Evolutionary conservation across 2,329 filamentous ascomycete species (phyloP), one percentile per base, ranked within the genome.

Genomic region (Periconia macrospinosa): DNA sequence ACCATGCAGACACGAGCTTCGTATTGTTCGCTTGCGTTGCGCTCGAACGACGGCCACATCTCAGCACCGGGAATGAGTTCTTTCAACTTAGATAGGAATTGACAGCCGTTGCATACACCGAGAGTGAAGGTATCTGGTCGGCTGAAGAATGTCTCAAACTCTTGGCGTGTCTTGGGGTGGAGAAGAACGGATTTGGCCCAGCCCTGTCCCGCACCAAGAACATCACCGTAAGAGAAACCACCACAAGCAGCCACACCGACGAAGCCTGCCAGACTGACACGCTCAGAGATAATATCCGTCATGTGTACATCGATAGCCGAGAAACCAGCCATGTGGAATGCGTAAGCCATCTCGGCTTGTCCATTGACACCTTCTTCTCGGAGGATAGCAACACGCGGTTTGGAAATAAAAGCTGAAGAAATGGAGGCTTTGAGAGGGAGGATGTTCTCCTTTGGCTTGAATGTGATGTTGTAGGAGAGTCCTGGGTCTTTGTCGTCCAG

Each of bases 281-380:
- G 88, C 11, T 85, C 86, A 20, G 91, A 86, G 52, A 97, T 87
- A 46, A 89, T 82, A 66, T 97, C 93, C 3, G 89, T 94, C 94
- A 99, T 97, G 81, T 97, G 93, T 1, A 97, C 88, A 69, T 99
- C 93, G 45, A 97, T 85, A 14, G 92, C 86, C 47, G 92, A 88
- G 78, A 97, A 97, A 37, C 93, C 93, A 42, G 94, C 93, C 35
- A 87, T 86, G 60, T 89, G 87, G 82, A 97, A 97, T 46, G 92
- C 92, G 69, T 96, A 97, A 1, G 94, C 94, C 91, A 99, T 96
- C 75, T 99, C 94, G n/a, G 91, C 87, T 66, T 97, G 86, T 41
- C 92, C 91, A 76, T 99, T 97, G 62, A 96, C 91, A 72, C 94
- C 94, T 74, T 97, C 92, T 75, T 97, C 94, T 69, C 94, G 85